These are phyloP conservation scores for Garcia nutans DNA, from an alignment of 345 rosid genomes.

Conservation along the genomic window DNA sequence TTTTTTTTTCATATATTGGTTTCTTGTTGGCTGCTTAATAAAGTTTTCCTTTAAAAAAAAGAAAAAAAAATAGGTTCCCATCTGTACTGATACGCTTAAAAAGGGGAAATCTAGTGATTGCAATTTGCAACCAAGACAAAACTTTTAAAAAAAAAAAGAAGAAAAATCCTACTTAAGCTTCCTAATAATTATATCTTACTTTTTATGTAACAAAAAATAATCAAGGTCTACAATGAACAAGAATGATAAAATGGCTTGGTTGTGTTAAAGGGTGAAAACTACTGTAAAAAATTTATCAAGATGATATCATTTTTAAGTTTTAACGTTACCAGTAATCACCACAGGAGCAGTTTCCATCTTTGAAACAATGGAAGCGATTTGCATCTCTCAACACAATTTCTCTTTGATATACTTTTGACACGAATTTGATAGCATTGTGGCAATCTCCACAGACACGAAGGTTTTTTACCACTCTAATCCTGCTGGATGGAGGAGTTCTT, in stretches of 20 bases:
- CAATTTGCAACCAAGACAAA: too few species aligned
- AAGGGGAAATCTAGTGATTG: too few species aligned
- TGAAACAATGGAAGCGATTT: constrained; percentile 50
- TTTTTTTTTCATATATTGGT: too few species aligned
- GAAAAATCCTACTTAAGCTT: too few species aligned
- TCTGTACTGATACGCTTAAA: too few species aligned
- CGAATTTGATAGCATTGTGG: constrained; percentile 18
- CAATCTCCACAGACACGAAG: constrained; percentile 14
- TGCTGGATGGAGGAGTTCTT: constrained; percentile 41
- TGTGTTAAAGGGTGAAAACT: background rate
- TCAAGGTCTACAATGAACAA: background rate
- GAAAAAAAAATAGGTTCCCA: too few species aligned
- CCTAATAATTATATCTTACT: too few species aligned
- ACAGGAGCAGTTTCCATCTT: constrained; percentile 18
- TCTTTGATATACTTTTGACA: constrained; percentile 44
- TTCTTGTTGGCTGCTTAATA: too few species aligned
- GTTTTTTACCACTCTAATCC: constrained; percentile 23
- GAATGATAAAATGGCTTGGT: background rate
- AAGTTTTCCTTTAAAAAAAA: too few species aligned
- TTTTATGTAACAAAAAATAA: too few species aligned
- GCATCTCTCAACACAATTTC: constrained; percentile 56
- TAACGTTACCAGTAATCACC: constrained; percentile 7
- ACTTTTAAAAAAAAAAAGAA: too few species aligned
- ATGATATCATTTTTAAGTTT: background rate
- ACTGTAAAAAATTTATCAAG: background rate